Evolutionary conservation across 1,139 yeast species (phyloP).

Genomic region (Debaryomyces robertsiae): DNA sequence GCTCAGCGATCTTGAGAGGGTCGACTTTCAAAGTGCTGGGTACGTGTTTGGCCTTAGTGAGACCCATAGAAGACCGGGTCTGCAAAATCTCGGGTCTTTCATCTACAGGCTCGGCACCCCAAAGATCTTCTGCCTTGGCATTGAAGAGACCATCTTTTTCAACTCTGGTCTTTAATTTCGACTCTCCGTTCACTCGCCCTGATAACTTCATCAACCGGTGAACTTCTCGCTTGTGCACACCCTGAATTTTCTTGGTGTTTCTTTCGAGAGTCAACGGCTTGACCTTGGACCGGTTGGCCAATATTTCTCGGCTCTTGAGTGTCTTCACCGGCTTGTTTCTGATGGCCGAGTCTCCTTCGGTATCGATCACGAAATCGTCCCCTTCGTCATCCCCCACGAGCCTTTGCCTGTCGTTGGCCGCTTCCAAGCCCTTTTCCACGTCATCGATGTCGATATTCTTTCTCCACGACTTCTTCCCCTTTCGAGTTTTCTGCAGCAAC

Average conservation of each 20-base stretch:
- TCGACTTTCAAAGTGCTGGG: constrained; percentile 60
- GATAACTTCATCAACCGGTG: constrained; percentile 74
- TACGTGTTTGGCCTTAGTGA: constrained; percentile 50
- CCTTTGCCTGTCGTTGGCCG: constrained; percentile 66
- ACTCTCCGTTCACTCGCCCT: constrained; percentile 67
- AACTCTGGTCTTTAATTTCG: constrained; percentile 51
- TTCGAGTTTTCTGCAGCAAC: constrained; percentile 68
- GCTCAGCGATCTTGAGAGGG: constrained; percentile 57
- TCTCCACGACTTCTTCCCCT: constrained; percentile 95
- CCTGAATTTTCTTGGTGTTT: constrained; percentile 53
- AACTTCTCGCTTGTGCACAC: constrained; percentile 69
- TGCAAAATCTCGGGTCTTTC: constrained; percentile 41
- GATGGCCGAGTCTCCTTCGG: constrained; percentile 53
- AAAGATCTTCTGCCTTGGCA: constrained; percentile 60
- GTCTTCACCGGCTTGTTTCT: constrained; percentile 31
- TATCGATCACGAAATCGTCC: constrained; percentile 72
- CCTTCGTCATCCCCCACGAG: constrained; percentile 59
- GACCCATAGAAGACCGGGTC: constrained; percentile 46
- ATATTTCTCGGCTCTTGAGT: constrained; percentile 73
- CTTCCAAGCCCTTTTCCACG: constrained; percentile 70
- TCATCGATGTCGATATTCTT: constrained; percentile 88
- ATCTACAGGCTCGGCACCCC: constrained; percentile 49
- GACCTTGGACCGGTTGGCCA: constrained; percentile 75
- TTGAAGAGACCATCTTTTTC: constrained; percentile 66
- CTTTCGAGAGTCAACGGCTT: constrained; percentile 56